phyloP scores from a whole-genome alignment of 1,284 basidiomycete species.

The Sporisorium iseilematis-ciliati region DNA sequence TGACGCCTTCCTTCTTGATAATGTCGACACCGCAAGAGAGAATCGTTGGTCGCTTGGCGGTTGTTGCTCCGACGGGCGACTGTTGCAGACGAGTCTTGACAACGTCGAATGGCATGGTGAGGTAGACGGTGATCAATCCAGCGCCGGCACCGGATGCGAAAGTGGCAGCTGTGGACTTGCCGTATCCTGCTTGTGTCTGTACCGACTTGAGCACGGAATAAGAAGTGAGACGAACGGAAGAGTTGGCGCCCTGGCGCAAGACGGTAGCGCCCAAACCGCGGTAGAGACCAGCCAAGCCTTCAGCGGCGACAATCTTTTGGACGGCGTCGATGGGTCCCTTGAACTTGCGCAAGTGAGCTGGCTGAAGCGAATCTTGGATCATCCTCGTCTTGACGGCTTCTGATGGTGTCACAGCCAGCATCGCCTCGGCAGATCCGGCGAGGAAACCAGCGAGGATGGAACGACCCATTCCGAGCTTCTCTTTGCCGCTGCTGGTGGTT shows the following conservation, averaged over 20 bases:
- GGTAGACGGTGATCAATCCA: conserved; percentile 89
- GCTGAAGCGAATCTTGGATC: conserved; percentile 89
- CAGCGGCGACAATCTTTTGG: conserved; percentile 65
- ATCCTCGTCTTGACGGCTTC: conserved; percentile 99
- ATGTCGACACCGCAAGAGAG: conserved; percentile 88
- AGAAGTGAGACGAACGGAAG: conserved; percentile 91
- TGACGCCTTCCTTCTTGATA: conserved; percentile 81
- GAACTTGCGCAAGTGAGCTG: conserved; percentile 78
- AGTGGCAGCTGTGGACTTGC: conserved; percentile 78
- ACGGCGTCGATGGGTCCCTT: conserved; percentile 19
- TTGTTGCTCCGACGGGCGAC: conserved; percentile 76
- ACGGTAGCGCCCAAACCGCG: conserved; percentile 87
- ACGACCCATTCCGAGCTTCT: conserved; percentile 19
- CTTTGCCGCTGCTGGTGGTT: not conserved
- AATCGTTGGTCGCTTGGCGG: conserved; percentile 75
- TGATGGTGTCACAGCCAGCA: conserved; percentile 93
- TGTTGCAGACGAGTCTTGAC: conserved; percentile 95
- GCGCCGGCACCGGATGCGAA: conserved; percentile 79
- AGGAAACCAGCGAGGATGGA: conserved; percentile 81
- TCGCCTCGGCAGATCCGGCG: conserved; percentile 90
- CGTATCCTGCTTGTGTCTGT: conserved; percentile 38
- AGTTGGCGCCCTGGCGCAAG: conserved; percentile 94
- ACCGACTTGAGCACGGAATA: conserved; percentile 83
- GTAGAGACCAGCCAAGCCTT: conserved; percentile 83
- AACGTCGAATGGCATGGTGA: conserved; percentile 75